Evolutionary conservation across 2,329 filamentous ascomycete species (phyloP).

Genomic region (Pseudogymnoascus sp.): DNA sequence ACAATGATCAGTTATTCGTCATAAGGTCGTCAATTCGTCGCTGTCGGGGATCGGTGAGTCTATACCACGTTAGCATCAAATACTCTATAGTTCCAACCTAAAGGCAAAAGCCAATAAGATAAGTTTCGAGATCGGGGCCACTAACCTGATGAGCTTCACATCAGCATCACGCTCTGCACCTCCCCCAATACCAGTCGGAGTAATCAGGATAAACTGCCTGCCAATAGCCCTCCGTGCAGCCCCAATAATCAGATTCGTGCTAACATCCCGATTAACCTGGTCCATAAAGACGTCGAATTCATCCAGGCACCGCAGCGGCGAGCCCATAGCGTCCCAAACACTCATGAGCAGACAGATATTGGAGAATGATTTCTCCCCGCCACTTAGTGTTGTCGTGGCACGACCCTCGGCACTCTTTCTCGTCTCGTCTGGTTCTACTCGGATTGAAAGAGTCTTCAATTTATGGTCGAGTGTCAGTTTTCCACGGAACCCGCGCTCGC

Average conservation of each 20-base stretch:
- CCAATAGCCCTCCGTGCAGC: constrained; percentile 82
- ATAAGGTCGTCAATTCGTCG: constrained; percentile 33
- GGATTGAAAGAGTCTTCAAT: constrained; percentile 66
- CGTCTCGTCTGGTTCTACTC: constrained; percentile 66
- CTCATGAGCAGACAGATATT: constrained; percentile 89
- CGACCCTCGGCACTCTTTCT: constrained; percentile 63
- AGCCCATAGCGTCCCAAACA: constrained; percentile 98
- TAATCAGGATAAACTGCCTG: constrained; percentile 92
- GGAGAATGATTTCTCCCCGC: constrained; percentile 95
- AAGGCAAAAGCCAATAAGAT: background rate
- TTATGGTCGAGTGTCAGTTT: constrained; percentile 71
- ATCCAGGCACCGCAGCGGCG: constrained; percentile 86
- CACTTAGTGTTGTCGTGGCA: constrained; percentile 85
- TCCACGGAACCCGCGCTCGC: constrained; percentile 83
- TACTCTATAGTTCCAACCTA: background rate
- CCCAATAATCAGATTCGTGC: constrained; percentile 86
- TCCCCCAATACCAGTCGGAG: constrained; percentile 73
- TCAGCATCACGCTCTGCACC: constrained; percentile 54
- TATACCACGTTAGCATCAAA: constrained; percentile 22
- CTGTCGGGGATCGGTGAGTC: constrained; percentile 54
- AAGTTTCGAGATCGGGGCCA: constrained; percentile 2
- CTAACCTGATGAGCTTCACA: constrained; percentile 70
- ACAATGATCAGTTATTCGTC: background rate
- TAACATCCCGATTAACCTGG: constrained; percentile 86
- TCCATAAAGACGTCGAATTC: constrained; percentile 99